Percentiles rank a stretch among this genome's conserved stretches.
Conservation (phyloP, 768 basidiomycete species). For the Termitomyces sp. region DNA sequence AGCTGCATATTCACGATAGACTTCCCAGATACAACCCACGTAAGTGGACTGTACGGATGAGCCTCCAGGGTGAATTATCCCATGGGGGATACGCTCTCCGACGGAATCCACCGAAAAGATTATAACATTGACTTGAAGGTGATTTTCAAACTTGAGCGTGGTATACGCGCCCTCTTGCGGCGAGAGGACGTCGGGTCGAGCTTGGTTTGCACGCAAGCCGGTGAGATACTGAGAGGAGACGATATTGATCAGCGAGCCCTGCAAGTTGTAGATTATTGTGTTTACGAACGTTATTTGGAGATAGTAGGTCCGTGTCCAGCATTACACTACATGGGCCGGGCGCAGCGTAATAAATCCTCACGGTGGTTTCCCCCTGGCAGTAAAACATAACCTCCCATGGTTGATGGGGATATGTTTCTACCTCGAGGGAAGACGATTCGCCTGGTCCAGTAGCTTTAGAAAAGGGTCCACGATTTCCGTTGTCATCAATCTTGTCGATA, state of each 20-base stretch:
- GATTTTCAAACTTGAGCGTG: slow-evolving; percentile 10
- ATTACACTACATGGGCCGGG: neutral
- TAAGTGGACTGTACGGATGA: slow-evolving; percentile 4
- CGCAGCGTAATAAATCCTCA: slow-evolving; percentile 1
- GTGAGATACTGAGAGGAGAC: neutral
- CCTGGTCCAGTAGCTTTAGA: fast-evolving
- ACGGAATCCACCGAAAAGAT: slow-evolving; percentile 2
- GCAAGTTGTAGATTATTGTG: neutral
- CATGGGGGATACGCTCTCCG: neutral
- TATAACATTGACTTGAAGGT: slow-evolving; percentile 1
- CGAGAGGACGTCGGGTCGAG: neutral
- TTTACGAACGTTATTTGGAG: neutral
- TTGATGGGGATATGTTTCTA: neutral
- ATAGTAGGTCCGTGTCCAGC: neutral
- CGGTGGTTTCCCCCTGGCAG: neutral
- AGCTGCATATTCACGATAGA: neutral
- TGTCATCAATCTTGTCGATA: neutral
- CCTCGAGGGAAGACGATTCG: too few relatives aligned
- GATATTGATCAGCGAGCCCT: neutral
- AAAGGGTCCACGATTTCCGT: neutral
- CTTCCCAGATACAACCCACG: slow-evolving; percentile 6
- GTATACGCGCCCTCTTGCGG: neutral
- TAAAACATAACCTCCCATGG: slow-evolving; percentile 6
- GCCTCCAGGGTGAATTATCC: neutral
- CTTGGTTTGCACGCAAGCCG: neutral